Evolutionary conservation across 139 green algal genomes (phyloP).

Genomic region (Volvox africanus): DNA sequence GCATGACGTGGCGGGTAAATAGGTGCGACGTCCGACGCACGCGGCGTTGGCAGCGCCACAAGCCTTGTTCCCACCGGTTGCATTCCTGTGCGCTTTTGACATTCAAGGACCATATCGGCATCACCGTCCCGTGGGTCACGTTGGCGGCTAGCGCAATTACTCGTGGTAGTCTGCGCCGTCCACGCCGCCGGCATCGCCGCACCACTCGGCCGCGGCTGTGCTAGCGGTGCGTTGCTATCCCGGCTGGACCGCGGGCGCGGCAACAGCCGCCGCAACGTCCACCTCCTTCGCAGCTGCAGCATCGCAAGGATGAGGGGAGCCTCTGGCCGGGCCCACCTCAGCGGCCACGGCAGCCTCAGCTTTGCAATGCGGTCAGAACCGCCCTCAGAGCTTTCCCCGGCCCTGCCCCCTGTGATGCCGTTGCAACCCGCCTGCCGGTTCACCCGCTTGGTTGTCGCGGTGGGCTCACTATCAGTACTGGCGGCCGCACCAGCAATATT

Average conservation of each 20-base stretch:
- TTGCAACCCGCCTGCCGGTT: not conserved
- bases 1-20: slow-evolving; percentile 18
- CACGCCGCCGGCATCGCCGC: not conserved
- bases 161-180: not conserved
- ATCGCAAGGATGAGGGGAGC: not conserved
- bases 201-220: not conserved
- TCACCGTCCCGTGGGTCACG: not conserved
- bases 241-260: not conserved
- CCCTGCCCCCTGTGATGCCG: no score
- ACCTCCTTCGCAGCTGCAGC: not conserved
- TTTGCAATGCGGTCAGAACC: no score
- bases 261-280: not conserved
- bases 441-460: not conserved
- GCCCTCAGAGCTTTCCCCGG: no score
- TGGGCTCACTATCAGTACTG: not conserved
- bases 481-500: not conserved
- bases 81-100: no score
- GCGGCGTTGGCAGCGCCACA: not conserved
- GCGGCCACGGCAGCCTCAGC: not conserved
- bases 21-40: not conserved
- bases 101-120: no score
- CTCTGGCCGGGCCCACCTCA: not conserved
- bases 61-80: no score
- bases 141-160: no score
- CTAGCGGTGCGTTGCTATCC: not conserved